Percentiles rank a stretch among this genome's conserved stretches.
Conservation (phyloP, 2,329 filamentous ascomycete genomes). For the Basipetospora chlamydospora region DNA sequence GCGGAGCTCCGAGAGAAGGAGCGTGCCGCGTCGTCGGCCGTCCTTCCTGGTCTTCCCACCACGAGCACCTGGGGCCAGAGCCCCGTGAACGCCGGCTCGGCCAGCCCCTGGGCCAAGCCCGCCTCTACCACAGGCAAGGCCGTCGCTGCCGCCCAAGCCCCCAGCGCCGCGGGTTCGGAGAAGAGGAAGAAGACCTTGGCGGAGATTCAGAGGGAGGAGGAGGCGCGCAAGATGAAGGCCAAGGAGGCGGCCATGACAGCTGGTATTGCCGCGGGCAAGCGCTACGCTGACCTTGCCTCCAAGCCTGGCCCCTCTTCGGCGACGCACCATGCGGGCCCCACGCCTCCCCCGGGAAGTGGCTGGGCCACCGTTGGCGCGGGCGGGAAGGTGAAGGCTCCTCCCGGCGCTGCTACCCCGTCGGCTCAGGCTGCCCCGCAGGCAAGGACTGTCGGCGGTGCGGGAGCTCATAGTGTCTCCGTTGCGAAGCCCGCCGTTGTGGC, state of each 20-base stretch:
- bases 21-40: slow-evolving; percentile 36
- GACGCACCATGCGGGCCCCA: slow-evolving; percentile 29
- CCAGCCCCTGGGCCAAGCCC: slow-evolving; percentile 55
- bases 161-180: slow-evolving; percentile 7
- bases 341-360: slow-evolving; percentile 35
- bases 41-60: slow-evolving; percentile 69
- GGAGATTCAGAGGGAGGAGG: slow-evolving; percentile 95
- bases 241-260: slow-evolving; percentile 20
- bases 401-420: slow-evolving; percentile 34
- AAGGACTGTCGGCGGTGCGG: too few species aligned
- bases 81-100: slow-evolving; percentile 51
- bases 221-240: slow-evolving; percentile 69
- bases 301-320: slow-evolving; percentile 45
- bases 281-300: slow-evolving; percentile 86
- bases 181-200: slow-evolving; percentile 73
- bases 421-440: slow-evolving; percentile 31
- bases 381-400: slow-evolving; percentile 74
- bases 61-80: slow-evolving; percentile 80
- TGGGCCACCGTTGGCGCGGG: slow-evolving; percentile 95
- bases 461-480: too few species aligned
- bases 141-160: slow-evolving; percentile 11
- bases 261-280: slow-evolving; percentile 48
- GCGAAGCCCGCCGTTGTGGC: slow-evolving; percentile 33
- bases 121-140: slow-evolving; percentile 31
- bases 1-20: slow-evolving; percentile 43